Base-by-base conservation (phyloP, 805 yeast species). In the Candida lessepsii region DNA sequence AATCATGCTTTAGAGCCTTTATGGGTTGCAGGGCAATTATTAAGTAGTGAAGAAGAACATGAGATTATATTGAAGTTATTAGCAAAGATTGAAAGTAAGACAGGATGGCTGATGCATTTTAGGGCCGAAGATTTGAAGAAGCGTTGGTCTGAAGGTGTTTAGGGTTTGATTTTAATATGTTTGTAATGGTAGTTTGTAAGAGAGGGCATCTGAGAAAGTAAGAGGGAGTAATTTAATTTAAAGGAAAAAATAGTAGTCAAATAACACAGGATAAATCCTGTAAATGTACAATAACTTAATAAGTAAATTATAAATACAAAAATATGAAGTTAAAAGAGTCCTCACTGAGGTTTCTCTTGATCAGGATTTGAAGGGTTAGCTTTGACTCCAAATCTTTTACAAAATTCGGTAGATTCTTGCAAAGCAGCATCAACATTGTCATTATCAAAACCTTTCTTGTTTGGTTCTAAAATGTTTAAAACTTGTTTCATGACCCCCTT, bases 361-460 rank as follows among this genome's bases (percentile, higher is more conserved):
- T n/a, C n/a, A n/a, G n/a, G n/a, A n/a, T n/a, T n/a, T n/a, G n/a
- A n/a, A n/a, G n/a, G n/a, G n/a, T n/a, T n/a, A n/a, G 23, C 23
- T 9, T 6, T 5, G 23, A 40, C 43, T 8, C 68, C 69, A 35
- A 59, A 58, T 1, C 20, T 47, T 9, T 37, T 37, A 44, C 71
- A 65, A 41, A 59, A 64, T 15, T 45, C 45, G 11, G 31, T 35
- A 0, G 68, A 59, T 14, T 42, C 48, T 11, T 53, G 46, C 21
- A 65, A 25, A 2, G 68, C 67, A 53, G 70, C 63, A 2, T 47
- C 47, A 11, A 63, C 55, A 41, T 57, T 58, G 31, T 56, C 58
- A 32, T 58, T 51, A 35, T 53, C 56, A 38, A 37, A 52, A 2
- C 54, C 56, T 2, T 10, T 28, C 2, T 26, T 13, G 14, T 21